Percentiles rank a stretch among this genome's conserved stretches.
Evolutionary conservation across 495 filamentous ascomycete species (phyloP).

Genomic region (Aspergillus sparsus): DNA sequence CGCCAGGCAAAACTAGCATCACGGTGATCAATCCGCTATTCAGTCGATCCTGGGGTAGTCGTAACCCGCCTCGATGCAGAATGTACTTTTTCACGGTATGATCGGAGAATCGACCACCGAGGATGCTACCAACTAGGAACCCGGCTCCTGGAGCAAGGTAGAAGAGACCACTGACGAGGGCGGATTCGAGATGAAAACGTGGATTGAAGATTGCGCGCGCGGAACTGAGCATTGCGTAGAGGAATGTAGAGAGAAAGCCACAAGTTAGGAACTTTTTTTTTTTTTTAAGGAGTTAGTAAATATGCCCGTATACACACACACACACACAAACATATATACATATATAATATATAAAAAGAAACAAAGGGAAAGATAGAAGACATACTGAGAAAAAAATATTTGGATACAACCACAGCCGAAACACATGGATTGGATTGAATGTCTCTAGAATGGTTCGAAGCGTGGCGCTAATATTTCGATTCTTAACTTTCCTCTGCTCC

Average conservation of each 20-base stretch:
- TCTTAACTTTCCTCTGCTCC: background rate
- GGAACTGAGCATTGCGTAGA: slow-evolving; percentile 70
- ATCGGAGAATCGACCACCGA: slow-evolving; percentile 71
- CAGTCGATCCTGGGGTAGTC: slow-evolving; percentile 71
- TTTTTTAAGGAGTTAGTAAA: slow-evolving; percentile 1
- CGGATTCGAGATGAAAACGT: slow-evolving; percentile 66
- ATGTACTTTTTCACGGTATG: slow-evolving; percentile 64
- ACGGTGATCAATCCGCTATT: slow-evolving; percentile 64
- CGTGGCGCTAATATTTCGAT: background rate
- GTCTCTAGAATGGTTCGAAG: slow-evolving; percentile 21
- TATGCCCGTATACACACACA: background rate
- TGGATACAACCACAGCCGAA: slow-evolving; percentile 39
- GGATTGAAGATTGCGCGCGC: slow-evolving; percentile 74
- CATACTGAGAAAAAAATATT: slow-evolving; percentile 46
- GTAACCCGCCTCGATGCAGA: slow-evolving; percentile 53
- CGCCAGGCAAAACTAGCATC: slow-evolving; percentile 61
- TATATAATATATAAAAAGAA: background rate
- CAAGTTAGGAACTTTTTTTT: slow-evolving; percentile 56
- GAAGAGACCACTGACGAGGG: slow-evolving; percentile 71
- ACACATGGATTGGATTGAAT: slow-evolving; percentile 45
- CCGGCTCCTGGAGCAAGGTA: slow-evolving; percentile 74
- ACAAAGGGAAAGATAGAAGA: background rate
- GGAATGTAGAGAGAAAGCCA: slow-evolving; percentile 65
- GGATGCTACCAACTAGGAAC: slow-evolving; percentile 67
- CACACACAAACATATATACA: background rate